These are phyloP conservation scores for Candida mesenterica DNA, from an alignment of 1,139 yeast genomes.

Conservation along the genomic window DNA sequence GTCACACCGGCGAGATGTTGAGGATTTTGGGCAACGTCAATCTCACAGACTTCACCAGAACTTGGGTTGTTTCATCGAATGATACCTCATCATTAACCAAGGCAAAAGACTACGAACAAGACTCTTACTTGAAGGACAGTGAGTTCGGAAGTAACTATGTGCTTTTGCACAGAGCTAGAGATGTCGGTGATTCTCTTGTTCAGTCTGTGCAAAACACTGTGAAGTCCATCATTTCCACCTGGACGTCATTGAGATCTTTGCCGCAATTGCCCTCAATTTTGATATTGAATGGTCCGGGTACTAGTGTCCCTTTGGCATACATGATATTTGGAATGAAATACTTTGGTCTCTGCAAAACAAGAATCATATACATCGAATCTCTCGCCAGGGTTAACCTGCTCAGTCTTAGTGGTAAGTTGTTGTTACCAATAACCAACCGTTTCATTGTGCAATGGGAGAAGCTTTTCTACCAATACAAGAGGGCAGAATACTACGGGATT, in stretches of 20 bases:
- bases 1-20: constrained; percentile 95
- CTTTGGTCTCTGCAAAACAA: constrained; percentile 51
- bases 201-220: constrained; percentile 56
- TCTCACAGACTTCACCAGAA: constrained; percentile 27
- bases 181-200: constrained; percentile 61
- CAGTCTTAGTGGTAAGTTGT: constrained; percentile 72
- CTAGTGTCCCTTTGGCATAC: constrained; percentile 75
- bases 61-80: constrained; percentile 53
- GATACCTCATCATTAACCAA: constrained; percentile 57
- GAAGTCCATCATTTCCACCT: constrained; percentile 34
- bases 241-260: constrained; percentile 18
- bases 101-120: constrained; percentile 45
- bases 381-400: constrained; percentile 77
- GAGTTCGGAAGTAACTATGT: constrained; percentile 25
- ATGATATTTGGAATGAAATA: constrained; percentile 54
- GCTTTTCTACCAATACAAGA: constrained; percentile 49
- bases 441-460: constrained; percentile 91
- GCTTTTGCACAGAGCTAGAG: constrained; percentile 69
- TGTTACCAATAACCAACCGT: constrained; percentile 69
- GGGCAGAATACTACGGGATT: constrained; percentile 77
- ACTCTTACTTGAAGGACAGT: constrained; percentile 9
- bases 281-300: constrained; percentile 91
- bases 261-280: constrained; percentile 49
- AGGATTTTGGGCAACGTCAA: constrained; percentile 49
- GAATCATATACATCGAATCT: constrained; percentile 80